phyloP scores from a whole-genome alignment of 2,329 filamentous ascomycete species.

The Trichoderma polysporum region DNA sequence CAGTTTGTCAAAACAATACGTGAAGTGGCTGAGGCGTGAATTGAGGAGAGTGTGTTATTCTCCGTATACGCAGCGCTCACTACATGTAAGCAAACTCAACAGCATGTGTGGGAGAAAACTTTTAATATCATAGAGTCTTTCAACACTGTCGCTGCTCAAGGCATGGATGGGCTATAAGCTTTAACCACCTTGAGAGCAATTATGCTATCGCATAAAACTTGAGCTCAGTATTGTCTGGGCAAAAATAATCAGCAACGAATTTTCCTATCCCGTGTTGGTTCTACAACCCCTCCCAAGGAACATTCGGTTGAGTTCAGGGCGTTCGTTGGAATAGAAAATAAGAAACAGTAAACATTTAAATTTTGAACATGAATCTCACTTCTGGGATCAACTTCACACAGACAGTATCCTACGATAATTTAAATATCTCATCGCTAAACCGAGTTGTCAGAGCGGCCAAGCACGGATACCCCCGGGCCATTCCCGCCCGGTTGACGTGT shows the following conservation, averaged over 20 bases:
- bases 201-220: not conserved
- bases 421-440: constrained; percentile 9
- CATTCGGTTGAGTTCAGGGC: not conserved
- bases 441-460: constrained; percentile 18
- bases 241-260: not conserved
- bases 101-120: too few species aligned
- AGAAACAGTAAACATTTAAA: not conserved
- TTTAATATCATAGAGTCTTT: too few species aligned
- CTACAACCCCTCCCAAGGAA: not conserved
- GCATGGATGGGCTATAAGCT: too few species aligned
- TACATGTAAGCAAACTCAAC: not conserved
- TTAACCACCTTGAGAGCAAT: not conserved
- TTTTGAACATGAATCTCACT: not conserved
- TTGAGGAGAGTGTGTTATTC: not conserved
- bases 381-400: not conserved
- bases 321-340: not conserved
- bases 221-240: not conserved
- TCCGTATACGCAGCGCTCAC: too few species aligned
- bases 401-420: not conserved
- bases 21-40: constrained; percentile 59
- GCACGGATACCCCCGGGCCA: constrained; percentile 19
- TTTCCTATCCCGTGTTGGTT: not conserved
- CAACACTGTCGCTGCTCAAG: not conserved
- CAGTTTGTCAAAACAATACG: constrained; percentile 70
- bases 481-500: not conserved